These are phyloP conservation scores for Neurospora sp. DNA, from an alignment of 495 filamentous ascomycete species.

Conservation along the genomic window DNA sequence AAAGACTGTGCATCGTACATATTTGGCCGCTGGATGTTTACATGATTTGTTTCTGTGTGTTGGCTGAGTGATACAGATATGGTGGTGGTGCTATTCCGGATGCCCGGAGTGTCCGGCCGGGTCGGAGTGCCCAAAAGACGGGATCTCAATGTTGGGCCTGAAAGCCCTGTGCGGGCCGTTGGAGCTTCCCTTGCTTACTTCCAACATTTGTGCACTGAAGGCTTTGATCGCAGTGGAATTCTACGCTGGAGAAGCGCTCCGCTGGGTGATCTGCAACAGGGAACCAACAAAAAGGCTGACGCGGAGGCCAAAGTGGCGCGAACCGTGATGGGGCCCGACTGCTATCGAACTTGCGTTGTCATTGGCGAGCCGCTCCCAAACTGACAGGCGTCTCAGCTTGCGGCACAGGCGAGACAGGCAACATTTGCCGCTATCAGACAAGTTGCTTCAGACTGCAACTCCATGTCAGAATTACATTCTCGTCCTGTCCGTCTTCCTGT, in stretches of 20 bases:
- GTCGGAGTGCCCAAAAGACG: neutral
- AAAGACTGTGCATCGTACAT: neutral
- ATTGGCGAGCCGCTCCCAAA: constrained; percentile 1
- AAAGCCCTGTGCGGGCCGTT: neutral
- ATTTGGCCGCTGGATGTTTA: neutral
- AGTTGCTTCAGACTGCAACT: neutral
- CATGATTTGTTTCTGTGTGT: neutral
- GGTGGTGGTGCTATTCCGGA: neutral
- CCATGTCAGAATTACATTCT: neutral
- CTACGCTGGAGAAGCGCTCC: neutral
- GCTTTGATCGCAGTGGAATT: neutral
- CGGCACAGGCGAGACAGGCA: constrained; percentile 4
- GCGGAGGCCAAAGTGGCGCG: neutral
- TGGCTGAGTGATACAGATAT: neutral
- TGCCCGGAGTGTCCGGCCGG: neutral
- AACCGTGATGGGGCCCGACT: neutral
- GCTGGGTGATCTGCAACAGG: neutral
- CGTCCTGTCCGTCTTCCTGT: neutral
- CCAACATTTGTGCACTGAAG: neutral
- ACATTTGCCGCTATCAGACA: neutral
- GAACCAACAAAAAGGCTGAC: neutral
- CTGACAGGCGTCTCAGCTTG: constrained; percentile 15
- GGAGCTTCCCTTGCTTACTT: neutral
- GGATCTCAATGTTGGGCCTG: neutral
- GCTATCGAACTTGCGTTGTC: neutral